Evolutionary conservation across 805 yeast genomes (phyloP), one percentile per base, ranked within the genome.

Genomic region (Huiozyma sinensis): DNA sequence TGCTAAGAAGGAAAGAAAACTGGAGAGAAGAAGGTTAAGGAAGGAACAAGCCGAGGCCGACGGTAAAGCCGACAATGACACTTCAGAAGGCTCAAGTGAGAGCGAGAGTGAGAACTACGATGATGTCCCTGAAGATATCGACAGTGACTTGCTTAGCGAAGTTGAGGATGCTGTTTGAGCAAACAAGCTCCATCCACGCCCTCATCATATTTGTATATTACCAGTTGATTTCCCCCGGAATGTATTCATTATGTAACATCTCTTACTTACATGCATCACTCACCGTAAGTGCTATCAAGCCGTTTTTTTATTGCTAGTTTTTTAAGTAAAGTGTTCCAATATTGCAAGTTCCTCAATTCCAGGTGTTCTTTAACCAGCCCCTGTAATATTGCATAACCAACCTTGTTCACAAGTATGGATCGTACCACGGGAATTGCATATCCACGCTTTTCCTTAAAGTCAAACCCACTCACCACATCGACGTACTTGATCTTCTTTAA

Each of bases 1-100:
- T 36, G 83, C 79, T 7, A 84, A 83, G 68, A 80, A 80, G 54
- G 77, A 78, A 45, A 77, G 94, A 55, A 73, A 77, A 64, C 66
- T 72, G 66, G 76, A 72, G 53, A 66, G 80, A 69, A 58, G 74
- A 61, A 67, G 58, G 46, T 65, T 60, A 27, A 56, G 69, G 53
- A 53, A 55, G 35, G 57, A 55, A 46, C 42, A 41, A 37, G 54
- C 52, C 32, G 56, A 48, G 28, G 48, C 49, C 31, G 60, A 45
- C 28, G 56, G 51, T 6, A 64, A 54, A n/a, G 60, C 50, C 34
- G 58, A 49, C 12, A 63, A 53, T 12, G 59, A 47, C 7, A 52
- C 44, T 5, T 55, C 50, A 28, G 46, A 46, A 17, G 47, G 48
- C 17, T 51, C 39, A 12, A 49, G 44, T 33, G 48, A 43, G 8